A percentile compares a stretch with the other conserved stretches of the same genome.
Evolutionary conservation across 805 yeast species (phyloP).

Genomic region (Saccharomycopsis javanensis): DNA sequence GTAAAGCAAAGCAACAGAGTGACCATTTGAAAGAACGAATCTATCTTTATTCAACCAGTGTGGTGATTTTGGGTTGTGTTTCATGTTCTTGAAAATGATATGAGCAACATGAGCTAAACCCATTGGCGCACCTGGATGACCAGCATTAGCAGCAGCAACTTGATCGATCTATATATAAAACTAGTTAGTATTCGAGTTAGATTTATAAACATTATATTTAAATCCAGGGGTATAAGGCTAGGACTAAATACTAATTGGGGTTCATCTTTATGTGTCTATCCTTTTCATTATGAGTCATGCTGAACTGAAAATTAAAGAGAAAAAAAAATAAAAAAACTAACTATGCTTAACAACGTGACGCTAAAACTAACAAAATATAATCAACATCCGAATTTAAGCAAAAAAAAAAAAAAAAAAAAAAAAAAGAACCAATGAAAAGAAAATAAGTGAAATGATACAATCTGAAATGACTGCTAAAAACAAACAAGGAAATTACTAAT

Average conservation of each 20-base stretch:
- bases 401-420: no score
- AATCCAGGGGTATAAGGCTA: no score
- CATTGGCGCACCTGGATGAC: constrained; percentile 99
- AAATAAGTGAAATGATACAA: not conserved
- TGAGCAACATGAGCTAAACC: constrained; percentile 97
- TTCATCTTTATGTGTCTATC: no score
- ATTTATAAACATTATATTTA: no score
- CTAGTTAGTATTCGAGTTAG: constrained; percentile 5
- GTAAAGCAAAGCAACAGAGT: constrained; percentile 87
- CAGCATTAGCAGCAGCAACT: constrained; percentile 82
- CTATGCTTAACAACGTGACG: no score
- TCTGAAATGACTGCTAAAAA: not conserved
- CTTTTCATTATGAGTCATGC: not conserved
- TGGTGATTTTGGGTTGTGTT: constrained; percentile 84
- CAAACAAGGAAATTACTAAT: not conserved
- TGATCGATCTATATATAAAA: constrained; percentile 46
- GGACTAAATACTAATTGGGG: no score
- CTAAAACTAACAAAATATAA: not conserved
- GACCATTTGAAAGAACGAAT: constrained; percentile 92
- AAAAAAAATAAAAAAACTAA: no score
- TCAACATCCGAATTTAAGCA: not conserved
- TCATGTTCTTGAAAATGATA: constrained; percentile 65
- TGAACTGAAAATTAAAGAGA: not conserved
- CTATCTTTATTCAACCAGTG: constrained; percentile 92
- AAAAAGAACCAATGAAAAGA: no score